Evolutionary conservation across 345 rosid genomes (phyloP).

Genomic region (Salix viminalis): DNA sequence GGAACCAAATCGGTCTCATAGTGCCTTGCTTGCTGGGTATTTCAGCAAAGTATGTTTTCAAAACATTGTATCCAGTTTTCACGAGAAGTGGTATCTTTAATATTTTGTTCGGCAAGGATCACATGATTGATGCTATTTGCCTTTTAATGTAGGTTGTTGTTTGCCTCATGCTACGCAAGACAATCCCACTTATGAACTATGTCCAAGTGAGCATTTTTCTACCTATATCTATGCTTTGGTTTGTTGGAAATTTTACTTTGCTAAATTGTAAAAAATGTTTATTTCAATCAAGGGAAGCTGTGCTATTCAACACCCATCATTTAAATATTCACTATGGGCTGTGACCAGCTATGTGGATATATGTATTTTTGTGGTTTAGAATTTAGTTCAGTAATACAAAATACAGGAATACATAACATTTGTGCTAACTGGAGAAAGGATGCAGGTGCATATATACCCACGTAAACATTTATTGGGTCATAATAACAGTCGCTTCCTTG

Average conservation of each 20-base stretch:
- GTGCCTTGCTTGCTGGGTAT: constrained; percentile 91
- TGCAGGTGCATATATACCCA: background rate
- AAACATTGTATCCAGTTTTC: background rate
- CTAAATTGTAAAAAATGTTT: background rate
- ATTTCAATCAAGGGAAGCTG: background rate
- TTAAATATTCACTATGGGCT: background rate
- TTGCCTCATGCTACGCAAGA: constrained; percentile 93
- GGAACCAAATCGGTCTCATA: constrained; percentile 79
- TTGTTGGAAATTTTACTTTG: constrained; percentile 1
- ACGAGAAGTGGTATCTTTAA: background rate
- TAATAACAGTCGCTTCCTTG: background rate
- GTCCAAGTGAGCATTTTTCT: constrained; percentile 60
- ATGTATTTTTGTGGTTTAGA: background rate
- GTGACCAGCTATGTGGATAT: background rate
- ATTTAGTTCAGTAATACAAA: background rate
- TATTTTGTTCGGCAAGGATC: background rate
- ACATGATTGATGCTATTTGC: constrained; percentile 17
- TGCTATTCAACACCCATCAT: background rate
- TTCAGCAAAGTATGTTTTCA: constrained; percentile 75
- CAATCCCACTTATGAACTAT: constrained; percentile 85
- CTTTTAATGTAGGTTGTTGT: constrained; percentile 65
- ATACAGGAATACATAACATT: background rate
- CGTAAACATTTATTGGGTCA: background rate
- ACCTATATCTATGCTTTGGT: background rate
- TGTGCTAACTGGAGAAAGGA: background rate